Evolutionary conservation across 352 stramenopile genomes (phyloP).

Genomic region (Halophytophthora batemanensis): DNA sequence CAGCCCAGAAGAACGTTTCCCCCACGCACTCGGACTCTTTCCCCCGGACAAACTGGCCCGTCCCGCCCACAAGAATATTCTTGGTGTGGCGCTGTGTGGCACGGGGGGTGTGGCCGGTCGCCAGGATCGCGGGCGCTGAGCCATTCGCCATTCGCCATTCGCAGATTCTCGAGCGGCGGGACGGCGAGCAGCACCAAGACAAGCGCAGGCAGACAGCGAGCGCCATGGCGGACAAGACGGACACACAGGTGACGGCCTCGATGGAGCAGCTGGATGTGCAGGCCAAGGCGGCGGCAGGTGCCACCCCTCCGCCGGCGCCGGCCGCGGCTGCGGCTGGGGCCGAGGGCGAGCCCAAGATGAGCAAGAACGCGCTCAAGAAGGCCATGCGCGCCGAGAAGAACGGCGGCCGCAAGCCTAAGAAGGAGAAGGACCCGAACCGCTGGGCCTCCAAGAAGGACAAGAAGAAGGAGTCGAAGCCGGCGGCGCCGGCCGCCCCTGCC

Average conservation of each 20-base stretch:
- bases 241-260: not conserved
- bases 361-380: conserved; percentile 97
- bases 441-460: conserved; percentile 83
- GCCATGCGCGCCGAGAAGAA: conserved; percentile 82
- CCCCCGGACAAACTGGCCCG: too few relatives aligned
- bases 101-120: too few relatives aligned
- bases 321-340: conserved; percentile 2
- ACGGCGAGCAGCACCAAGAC: too few relatives aligned
- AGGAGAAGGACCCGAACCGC: conserved; percentile 94
- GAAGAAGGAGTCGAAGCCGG: conserved; percentile 64
- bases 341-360: conserved; percentile 67
- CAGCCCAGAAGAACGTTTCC: too few relatives aligned
- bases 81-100: too few relatives aligned
- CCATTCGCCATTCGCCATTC: conserved; percentile 8
- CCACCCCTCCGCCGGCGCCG: conserved; percentile 11
- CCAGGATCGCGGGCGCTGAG: too few relatives aligned
- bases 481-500: conserved; percentile 19
- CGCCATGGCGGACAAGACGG: too few relatives aligned
- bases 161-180: too few relatives aligned
- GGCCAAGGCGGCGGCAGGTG: conserved; percentile 1
- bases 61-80: conserved; percentile 10
- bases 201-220: too few relatives aligned
- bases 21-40: too few relatives aligned
- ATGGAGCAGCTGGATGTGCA: conserved; percentile 16
- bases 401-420: conserved; percentile 85